Evolutionary conservation across 2,329 filamentous ascomycete genomes (phyloP).

Genomic region (Curvularia sp.): DNA sequence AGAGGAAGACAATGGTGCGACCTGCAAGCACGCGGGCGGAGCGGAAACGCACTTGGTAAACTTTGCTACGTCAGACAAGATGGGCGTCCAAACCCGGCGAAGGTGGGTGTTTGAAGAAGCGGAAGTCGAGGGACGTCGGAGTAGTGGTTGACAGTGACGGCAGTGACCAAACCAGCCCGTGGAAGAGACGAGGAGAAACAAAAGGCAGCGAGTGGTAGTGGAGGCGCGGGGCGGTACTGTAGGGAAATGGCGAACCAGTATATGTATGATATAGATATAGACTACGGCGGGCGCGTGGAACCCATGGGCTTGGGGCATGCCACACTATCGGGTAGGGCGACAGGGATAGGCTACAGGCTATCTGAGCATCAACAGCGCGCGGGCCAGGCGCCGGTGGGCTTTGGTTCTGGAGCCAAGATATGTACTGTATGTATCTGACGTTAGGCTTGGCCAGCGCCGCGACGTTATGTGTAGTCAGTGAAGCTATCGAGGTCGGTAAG

Average conservation of each 20-base stretch:
- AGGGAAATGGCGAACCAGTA: conserved; percentile 8
- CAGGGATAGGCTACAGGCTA: conserved; percentile 14
- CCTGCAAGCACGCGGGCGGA: conserved; percentile 25
- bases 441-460: conserved; percentile 13
- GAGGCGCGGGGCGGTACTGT: not conserved
- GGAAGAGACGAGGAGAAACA: not conserved
- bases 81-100: conserved; percentile 10
- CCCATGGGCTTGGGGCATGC: conserved; percentile 8
- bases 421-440: conserved; percentile 16
- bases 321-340: conserved; percentile 20
- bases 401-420: no score
- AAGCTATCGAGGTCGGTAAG: no score
- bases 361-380: conserved; percentile 14
- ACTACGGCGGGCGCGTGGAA: conserved; percentile 1
- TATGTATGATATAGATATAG: conserved; percentile 21
- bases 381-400: conserved; percentile 15
- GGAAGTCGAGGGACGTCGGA: not conserved
- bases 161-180: not conserved
- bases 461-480: conserved; percentile 11
- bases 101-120: conserved; percentile 17
- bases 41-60: conserved; percentile 10
- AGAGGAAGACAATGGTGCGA: conserved; percentile 35
- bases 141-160: not conserved
- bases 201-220: not conserved
- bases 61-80: conserved; percentile 20